These are phyloP conservation scores for Pseudopyrenochaeta lycopersici DNA, from an alignment of 2,329 filamentous ascomycete species.

Conservation along the genomic window DNA sequence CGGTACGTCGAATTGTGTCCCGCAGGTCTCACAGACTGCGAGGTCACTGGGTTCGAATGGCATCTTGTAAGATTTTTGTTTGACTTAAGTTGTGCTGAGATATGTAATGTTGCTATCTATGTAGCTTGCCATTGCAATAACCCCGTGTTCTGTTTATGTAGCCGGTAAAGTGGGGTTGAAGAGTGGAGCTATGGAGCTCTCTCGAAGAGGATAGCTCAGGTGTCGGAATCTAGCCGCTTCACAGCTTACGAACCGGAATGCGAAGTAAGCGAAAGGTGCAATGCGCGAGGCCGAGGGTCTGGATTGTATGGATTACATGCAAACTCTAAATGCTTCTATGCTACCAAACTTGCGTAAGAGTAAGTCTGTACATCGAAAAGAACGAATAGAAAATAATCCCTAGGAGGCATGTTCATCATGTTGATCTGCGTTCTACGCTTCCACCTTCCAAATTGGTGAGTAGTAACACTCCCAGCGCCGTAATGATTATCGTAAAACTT, in stretches of 20 bases:
- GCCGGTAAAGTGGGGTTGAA: slow-evolving; percentile 12
- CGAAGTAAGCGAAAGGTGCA: neutral
- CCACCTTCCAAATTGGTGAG: neutral
- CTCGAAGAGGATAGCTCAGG: slow-evolving; percentile 14
- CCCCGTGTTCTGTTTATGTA: neutral
- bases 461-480: neutral
- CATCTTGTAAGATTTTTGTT: slow-evolving; percentile 23
- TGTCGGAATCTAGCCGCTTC: slow-evolving; percentile 5
- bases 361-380: neutral
- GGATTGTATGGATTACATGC: neutral
- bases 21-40: slow-evolving; percentile 73
- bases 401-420: neutral
- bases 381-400: neutral
- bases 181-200: slow-evolving; percentile 5
- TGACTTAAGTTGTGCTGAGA: neutral
- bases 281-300: slow-evolving; percentile 6
- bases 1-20: slow-evolving; percentile 71
- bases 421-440: neutral
- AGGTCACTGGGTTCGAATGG: slow-evolving; percentile 48
- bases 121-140: no score
- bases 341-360: neutral
- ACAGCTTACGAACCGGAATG: slow-evolving; percentile 12
- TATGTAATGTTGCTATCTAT: slow-evolving; percentile 8
- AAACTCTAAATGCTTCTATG: neutral
- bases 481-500: neutral